Base-by-base conservation (phyloP, 2,329 filamentous ascomycete genomes). In the Alternaria hordeiaustralica region DNA sequence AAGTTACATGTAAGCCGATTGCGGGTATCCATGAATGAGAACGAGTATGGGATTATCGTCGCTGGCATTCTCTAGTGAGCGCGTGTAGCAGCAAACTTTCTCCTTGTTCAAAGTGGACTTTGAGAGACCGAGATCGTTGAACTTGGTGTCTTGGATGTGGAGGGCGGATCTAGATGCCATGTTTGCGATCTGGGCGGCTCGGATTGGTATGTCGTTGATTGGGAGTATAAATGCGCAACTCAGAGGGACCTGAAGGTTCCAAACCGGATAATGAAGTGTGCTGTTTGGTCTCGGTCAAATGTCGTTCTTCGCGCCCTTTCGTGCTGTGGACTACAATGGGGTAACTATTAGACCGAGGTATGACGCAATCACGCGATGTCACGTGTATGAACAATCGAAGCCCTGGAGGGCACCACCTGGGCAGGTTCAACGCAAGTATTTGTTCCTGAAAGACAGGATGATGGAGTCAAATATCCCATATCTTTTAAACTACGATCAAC, bases 11-110 rank as follows among this genome's bases (percentile, higher is more conserved):
- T 73, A 77, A 23, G 72, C 64, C n/a, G 70, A 74, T 50, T 75
- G 67, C 1, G 77, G 77, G 47, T 79, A 79, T 9, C 77, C 77
- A 62, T 79, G 77, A 12, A 79, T 46, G 20, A 79, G 61, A 2
- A 78, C 73, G 1, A 79, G 47, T 9, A 78, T 63, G 1, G 76
- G 77, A 36, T 79, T 78, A 25, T 68, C 63, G 2, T 72, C 69
- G 6, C 69, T 72, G 4, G 68, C 73, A 13, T 65, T 26, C 2
- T 67, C 69, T 10, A 79, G 58, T 21, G 58, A 58, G 18, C 73
- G 73, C 63, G 66, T 75, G 44, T 79, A 78, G 9, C 55, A 69
- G 55, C 65, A 69, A 1, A 78, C 71, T 43, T 73, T 67, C 36
- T 75, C 71, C 20, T 71, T 68, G 28, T 75, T 75, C 26, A 74